Evolutionary conservation across 2,329 filamentous ascomycete species (phyloP), one percentile per base, ranked within the genome.

Genomic region (Fusarium begoniae): DNA sequence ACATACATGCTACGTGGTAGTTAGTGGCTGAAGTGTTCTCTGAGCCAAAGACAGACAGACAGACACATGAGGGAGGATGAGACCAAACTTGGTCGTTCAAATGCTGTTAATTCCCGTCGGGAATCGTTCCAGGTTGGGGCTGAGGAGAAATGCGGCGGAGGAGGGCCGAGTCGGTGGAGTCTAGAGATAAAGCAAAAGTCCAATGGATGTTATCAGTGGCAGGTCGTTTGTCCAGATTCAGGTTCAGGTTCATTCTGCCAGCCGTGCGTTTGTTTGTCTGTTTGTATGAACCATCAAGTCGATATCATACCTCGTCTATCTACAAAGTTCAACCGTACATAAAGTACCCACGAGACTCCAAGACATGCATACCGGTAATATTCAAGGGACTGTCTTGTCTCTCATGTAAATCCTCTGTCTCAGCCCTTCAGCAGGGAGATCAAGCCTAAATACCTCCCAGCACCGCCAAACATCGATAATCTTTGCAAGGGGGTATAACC

Each of bases 391-490:
- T 48, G 37, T 47, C 35, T 48, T 35, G 32, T 40, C 26, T 37
- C 17, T 40, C 30, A 18, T 35, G 18, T 18, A 12, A 35, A 32
- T 13, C 18, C 18, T 12, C 24, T 43, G 55, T 71, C 69, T 71
- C 67, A 70, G 48, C 30, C 56, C 20, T 62, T 41, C 28, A 17
- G 65, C 20, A 72, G 70, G 70, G 69, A 62, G 70, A 20, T 28
- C 43, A 37, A 68, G 57, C 28, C 38, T n/a, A 26, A 67, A 72
- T 72, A 35, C 62, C 68, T 55, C 20, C 51, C 35, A 28, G 14
- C 15, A 18, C 24, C 35, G 2, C 35, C 51, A 28, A 58, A 12
- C 11, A 15, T n/a, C n/a, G 20, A n/a, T 26, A n/a, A 18, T n/a
- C 51, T 38, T 35, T 56, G 44, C 24, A 70, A 70, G 53, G 60